phyloP scores from a whole-genome alignment of 441 rosid species.

The Pelargonium citronellum region DNA sequence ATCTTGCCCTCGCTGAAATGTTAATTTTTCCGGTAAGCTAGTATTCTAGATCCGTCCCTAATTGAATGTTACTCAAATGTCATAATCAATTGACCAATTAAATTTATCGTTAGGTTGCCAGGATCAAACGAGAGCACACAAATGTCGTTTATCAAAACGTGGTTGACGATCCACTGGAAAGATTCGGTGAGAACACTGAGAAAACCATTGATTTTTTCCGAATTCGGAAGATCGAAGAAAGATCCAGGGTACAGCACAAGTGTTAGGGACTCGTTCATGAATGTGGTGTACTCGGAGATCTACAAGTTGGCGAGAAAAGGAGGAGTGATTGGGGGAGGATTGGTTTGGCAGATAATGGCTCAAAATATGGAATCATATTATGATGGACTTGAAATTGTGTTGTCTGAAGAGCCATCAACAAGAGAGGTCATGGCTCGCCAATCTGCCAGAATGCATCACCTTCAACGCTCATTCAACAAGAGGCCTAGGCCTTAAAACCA shows the following conservation, averaged over 20 bases:
- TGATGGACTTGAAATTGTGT: conserved; percentile 38
- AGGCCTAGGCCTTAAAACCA: too few relatives aligned
- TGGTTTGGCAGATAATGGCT: conserved; percentile 43
- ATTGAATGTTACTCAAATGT: too few relatives aligned
- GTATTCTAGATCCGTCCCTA: too few relatives aligned
- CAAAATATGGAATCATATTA: conserved; percentile 29
- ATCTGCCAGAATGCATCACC: conserved; percentile 27
- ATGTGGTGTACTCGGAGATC: conserved; percentile 25
- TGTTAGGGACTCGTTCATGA: conserved; percentile 28
- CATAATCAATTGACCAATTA: background rate
- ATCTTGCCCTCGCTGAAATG: too few relatives aligned
- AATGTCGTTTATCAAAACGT: conserved; percentile 29
- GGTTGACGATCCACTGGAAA: conserved; percentile 33
- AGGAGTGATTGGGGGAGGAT: conserved; percentile 34
- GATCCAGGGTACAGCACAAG: conserved; percentile 23
- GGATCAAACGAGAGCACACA: conserved; percentile 24
- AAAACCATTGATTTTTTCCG: conserved; percentile 37
- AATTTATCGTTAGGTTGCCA: conserved; percentile 21
- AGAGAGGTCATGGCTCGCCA: conserved; percentile 22
- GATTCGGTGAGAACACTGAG: conserved; percentile 28
- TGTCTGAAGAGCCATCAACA: conserved; percentile 28
- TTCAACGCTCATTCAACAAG: background rate
- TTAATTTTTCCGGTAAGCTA: too few relatives aligned
- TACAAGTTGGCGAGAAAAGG: conserved; percentile 26
- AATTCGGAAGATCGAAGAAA: conserved; percentile 35